Evolutionary conservation across 352 stramenopile genomes (phyloP).

Genomic region (Phytophthora constricta): DNA sequence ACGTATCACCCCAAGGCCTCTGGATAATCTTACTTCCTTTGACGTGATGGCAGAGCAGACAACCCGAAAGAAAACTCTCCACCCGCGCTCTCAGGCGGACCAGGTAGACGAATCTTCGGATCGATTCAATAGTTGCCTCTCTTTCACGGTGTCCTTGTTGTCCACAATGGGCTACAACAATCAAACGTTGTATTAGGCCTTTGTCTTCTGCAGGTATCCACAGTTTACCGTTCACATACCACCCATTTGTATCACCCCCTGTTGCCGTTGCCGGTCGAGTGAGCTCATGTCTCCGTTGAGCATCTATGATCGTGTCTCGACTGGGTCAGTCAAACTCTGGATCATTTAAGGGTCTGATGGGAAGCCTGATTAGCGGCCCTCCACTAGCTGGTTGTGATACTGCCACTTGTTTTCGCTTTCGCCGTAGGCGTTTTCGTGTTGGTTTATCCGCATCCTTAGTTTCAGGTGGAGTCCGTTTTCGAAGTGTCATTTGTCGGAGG

Average conservation of each 20-base stretch:
- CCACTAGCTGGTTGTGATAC: neutral
- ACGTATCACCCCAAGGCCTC: constrained; percentile 13
- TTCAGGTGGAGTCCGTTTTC: neutral
- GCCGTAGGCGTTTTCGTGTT: neutral
- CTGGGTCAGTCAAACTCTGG: constrained; percentile 12
- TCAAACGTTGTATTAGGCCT: constrained; percentile 1
- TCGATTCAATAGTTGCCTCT: neutral
- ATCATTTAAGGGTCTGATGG: constrained; percentile 1
- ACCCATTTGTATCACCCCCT: neutral
- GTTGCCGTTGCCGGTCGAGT: neutral
- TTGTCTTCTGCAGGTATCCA: constrained; percentile 7
- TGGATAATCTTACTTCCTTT: constrained; percentile 19
- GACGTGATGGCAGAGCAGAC: constrained; percentile 17
- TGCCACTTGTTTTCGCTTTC: neutral
- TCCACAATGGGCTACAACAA: constrained; percentile 11
- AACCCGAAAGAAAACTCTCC: neutral
- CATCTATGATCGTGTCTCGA: neutral
- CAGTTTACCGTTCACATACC: constrained; percentile 6
- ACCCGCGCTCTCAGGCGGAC: constrained; percentile 6
- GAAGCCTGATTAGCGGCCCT: no score
- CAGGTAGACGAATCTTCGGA: neutral
- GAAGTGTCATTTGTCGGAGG: neutral
- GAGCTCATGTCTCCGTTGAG: neutral
- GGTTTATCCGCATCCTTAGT: neutral
- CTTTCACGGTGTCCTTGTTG: constrained; percentile 9